A percentile compares a stretch with the other conserved stretches of the same genome.
phyloP scores from a whole-genome alignment of 139 green algal species.

The Chlorella vulgaris region DNA sequence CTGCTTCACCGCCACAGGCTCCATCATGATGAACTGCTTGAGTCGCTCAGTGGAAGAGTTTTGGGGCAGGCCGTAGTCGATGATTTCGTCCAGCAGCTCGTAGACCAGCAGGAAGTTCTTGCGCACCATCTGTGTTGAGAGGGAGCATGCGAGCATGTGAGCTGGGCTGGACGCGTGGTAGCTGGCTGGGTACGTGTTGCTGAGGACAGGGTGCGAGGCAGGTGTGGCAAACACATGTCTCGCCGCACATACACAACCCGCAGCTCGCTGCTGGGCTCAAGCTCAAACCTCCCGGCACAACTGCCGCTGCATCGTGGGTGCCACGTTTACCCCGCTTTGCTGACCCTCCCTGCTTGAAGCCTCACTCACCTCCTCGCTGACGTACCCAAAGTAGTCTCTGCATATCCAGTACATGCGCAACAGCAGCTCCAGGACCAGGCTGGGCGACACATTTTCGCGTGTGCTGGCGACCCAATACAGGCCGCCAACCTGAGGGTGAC shows the following conservation, averaged over 20 bases:
- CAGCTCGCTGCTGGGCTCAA: too few species aligned
- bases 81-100: slow-evolving; percentile 95
- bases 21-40: slow-evolving; percentile 93
- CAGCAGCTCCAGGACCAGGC: slow-evolving; percentile 92
- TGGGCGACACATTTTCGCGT: slow-evolving; percentile 86
- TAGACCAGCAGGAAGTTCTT: slow-evolving; percentile 98
- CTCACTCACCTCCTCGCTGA: slow-evolving; percentile 81
- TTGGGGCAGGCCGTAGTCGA: slow-evolving; percentile 91
- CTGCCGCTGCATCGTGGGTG: too few species aligned
- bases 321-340: too few species aligned
- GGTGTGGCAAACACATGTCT: too few species aligned
- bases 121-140: slow-evolving; percentile 66
- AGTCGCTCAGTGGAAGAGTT: slow-evolving; percentile 90
- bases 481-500: slow-evolving; percentile 64
- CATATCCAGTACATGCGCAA: slow-evolving; percentile 85
- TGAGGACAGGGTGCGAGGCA: too few species aligned
- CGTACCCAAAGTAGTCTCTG: slow-evolving; percentile 87
- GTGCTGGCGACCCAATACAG: slow-evolving; percentile 92
- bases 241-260: too few species aligned
- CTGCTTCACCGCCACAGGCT: slow-evolving; percentile 76
- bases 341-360: background rate
- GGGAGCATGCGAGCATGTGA: too few species aligned
- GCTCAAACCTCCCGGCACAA: too few species aligned
- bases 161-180: too few species aligned
- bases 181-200: too few species aligned